Evolutionary conservation across 2,329 filamentous ascomycete genomes (phyloP), one percentile per base, ranked within the genome.

Genomic region (Apiospora sp.): DNA sequence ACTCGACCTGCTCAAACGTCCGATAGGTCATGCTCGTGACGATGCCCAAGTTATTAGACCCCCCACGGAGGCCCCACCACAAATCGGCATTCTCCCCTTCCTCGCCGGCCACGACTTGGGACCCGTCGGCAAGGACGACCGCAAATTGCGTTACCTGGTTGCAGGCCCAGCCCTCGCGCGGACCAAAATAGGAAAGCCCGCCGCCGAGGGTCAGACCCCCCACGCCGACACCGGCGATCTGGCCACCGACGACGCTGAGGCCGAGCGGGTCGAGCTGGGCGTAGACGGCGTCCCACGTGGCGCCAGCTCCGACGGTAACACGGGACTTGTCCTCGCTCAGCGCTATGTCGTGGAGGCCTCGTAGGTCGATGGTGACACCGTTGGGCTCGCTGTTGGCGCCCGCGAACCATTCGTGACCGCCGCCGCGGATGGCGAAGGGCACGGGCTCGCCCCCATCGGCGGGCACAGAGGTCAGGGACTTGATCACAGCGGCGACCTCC

Each of bases 111-210:
- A 7, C 14, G 3, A 58, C 51, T 1, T 34, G 14, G 13, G 51
- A 30, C 3, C 51, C 51, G 69, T 78, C 75, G 0, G 81, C 80
- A 1, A 84, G 79, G 10, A 86, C 83, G 30, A 86, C 79, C 72
- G 84, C 77, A 64, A 78, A 83, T 67, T 78, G 80, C 24, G 74
- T 70, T 12, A 84, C 77, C 43, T 78, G 81, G 73, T 83, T 83
- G 72, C 80, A 82, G 41, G 77, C 80, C 54, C 82, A 81, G 3
- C 84, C 84, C 67, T 81, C 43, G n/a, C 68, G 22, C 14, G 64
- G 71, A 2, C 49, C 58, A 67, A 74, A 74, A 61, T 73, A 77
- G 24, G 73, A 74, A 13, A 73, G 73, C 0, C 75, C 74, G 16
- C 76, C 76, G 7, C 76, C 75, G 1, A 74, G 43, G 19, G 74